These are phyloP conservation scores for Nakataea oryzae DNA, from an alignment of 2,329 filamentous ascomycete species.

Conservation along the genomic window DNA sequence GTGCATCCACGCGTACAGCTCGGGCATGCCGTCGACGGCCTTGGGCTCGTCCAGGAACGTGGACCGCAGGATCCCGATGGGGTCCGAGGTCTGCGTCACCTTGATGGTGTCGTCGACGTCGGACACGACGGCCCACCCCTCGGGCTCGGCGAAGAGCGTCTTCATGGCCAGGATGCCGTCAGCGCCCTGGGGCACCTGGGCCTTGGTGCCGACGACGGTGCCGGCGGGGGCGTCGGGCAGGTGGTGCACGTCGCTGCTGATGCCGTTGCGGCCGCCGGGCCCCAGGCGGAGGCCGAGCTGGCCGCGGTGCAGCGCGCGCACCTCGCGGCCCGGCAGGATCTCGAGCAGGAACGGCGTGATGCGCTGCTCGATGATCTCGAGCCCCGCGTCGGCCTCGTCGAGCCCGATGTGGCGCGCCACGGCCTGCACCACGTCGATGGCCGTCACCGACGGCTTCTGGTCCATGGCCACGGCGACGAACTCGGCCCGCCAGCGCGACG, in stretches of 20 bases:
- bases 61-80: constrained; percentile 68
- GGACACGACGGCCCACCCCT: constrained; percentile 78
- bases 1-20: constrained; percentile 63
- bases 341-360: constrained; percentile 71
- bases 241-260: constrained; percentile 50
- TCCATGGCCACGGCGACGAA: constrained; percentile 77
- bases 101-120: constrained; percentile 97
- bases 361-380: constrained; percentile 50
- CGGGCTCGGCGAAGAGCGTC: constrained; percentile 58
- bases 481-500: constrained; percentile 62
- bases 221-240: constrained; percentile 38
- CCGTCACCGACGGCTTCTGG: constrained; percentile 54
- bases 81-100: constrained; percentile 70
- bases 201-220: constrained; percentile 31
- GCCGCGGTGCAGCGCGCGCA: constrained; percentile 50
- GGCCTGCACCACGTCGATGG: constrained; percentile 58
- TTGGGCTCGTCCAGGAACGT: constrained; percentile 72
- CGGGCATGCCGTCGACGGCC: constrained; percentile 71
- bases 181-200: constrained; percentile 38
- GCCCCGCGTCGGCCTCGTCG: constrained; percentile 45
- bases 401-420: constrained; percentile 62
- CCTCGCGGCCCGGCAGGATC: constrained; percentile 58
- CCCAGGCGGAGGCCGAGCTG: constrained; percentile 43
- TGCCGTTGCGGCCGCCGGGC: constrained; percentile 61
- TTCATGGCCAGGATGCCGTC: constrained; percentile 51